These are phyloP conservation scores for Graphilbum sp. DNA, from an alignment of 2,329 filamentous ascomycete genomes.

Conservation along the genomic window DNA sequence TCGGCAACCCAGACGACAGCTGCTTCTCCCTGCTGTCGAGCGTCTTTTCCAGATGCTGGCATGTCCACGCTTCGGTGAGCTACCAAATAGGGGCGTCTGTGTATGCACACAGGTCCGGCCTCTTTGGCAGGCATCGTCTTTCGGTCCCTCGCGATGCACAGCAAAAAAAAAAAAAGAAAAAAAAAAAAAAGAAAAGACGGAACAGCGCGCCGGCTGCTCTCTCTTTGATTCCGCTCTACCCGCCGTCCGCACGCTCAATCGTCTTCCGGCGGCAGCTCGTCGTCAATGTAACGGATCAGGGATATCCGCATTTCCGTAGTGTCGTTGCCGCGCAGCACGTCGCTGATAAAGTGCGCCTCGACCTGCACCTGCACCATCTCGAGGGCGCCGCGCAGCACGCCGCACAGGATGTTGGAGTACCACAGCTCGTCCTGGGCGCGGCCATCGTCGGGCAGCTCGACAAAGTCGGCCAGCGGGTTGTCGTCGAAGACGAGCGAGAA, in stretches of 20 bases:
- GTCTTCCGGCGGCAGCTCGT: constrained; percentile 92
- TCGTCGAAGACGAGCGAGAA: constrained; percentile 95
- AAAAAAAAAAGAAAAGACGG: no score
- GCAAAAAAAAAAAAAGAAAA: no score
- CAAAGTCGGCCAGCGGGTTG: constrained; percentile 92
- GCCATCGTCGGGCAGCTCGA: constrained; percentile 91
- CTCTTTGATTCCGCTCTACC: no score
- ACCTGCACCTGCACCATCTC: constrained; percentile 99
- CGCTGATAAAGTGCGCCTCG: constrained; percentile 89
- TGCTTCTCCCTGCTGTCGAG: no score
- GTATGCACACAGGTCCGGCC: no score
- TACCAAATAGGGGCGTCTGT: no score
- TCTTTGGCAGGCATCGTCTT: no score
- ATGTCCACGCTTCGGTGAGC: no score
- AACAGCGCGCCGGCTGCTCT: no score
- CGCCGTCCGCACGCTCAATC: constrained; percentile 34
- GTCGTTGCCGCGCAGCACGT: constrained; percentile 82
- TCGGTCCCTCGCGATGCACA: no score
- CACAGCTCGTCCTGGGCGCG: constrained; percentile 91
- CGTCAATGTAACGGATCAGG: constrained; percentile 85
- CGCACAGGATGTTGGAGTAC: constrained; percentile 96
- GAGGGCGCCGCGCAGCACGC: constrained; percentile 73
- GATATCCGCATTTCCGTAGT: constrained; percentile 95
- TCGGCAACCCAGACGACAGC: no score
- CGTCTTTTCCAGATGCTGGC: no score